phyloP scores from a whole-genome alignment of 306 rosid genomes.

The Astragalus glycyphyllos region DNA sequence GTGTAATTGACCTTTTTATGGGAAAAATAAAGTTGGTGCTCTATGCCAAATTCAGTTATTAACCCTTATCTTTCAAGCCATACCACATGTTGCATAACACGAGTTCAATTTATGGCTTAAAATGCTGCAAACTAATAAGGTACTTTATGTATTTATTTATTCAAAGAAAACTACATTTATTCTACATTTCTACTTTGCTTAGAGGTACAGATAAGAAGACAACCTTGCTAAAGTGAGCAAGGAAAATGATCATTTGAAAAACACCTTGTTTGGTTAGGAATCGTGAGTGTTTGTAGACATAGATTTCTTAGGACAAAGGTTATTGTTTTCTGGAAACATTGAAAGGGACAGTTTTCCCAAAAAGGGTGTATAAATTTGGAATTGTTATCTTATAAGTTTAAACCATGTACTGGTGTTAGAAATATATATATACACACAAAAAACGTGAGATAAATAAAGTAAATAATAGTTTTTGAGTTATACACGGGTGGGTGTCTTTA shows the following conservation, averaged over 20 bases:
- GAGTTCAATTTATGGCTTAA: conserved; percentile 12
- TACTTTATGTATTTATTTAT: no score
- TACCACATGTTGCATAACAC: conserved; percentile 29
- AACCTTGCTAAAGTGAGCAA: conserved; percentile 16
- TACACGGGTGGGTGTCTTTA: no score
- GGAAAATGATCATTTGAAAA: conserved; percentile 4
- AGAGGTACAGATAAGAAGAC: background rate
- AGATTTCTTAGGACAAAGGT: conserved; percentile 4
- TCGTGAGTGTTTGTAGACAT: conserved; percentile 27
- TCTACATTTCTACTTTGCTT: conserved; percentile 28
- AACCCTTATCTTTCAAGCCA: conserved; percentile 38
- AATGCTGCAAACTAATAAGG: conserved; percentile 22
- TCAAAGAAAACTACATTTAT: no score
- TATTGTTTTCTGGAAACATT: conserved; percentile 23
- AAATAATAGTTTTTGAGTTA: background rate
- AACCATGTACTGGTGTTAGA: background rate
- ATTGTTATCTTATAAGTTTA: background rate
- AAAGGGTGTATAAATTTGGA: background rate
- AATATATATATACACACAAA: background rate
- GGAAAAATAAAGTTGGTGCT: conserved; percentile 20
- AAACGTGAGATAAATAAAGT: background rate
- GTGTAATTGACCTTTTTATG: conserved; percentile 28
- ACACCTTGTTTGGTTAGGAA: conserved; percentile 29
- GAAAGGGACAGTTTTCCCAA: conserved; percentile 10
- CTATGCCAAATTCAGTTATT: conserved; percentile 37